A percentile compares a stretch with the other conserved stretches of the same genome.
These are phyloP conservation scores for Oryza officinalis DNA, from an alignment of 176 grass and related monocot genomes.

Conservation along the genomic window DNA sequence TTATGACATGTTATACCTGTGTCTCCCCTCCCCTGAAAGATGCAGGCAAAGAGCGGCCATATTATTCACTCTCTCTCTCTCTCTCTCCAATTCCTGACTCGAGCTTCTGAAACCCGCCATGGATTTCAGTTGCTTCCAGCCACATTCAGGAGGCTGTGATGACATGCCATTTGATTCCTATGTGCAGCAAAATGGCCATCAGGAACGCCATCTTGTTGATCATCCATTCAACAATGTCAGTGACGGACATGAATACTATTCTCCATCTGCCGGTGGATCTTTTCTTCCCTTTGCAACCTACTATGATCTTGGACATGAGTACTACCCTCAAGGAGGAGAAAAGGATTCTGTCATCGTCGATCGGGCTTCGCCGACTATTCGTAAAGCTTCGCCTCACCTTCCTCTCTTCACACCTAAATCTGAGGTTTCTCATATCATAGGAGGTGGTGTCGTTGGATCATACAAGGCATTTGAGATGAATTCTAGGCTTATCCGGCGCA, in stretches of 20 bases:
- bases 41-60: conserved; percentile 10
- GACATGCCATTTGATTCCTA: conserved; percentile 37
- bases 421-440: conserved; percentile 35
- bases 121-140: conserved; percentile 58
- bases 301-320: conserved; percentile 7
- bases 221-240: conserved; percentile 18
- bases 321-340: neutral
- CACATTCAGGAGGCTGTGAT: conserved; percentile 18
- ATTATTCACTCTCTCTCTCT: neutral
- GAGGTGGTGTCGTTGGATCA: conserved; percentile 12
- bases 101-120: conserved; percentile 40
- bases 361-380: neutral
- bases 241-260: neutral
- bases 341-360: neutral
- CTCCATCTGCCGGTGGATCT: neutral
- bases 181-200: conserved; percentile 25
- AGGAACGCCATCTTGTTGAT: conserved; percentile 30
- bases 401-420: conserved; percentile 41
- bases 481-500: conserved; percentile 30
- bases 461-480: conserved; percentile 24
- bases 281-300: conserved; percentile 22
- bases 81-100: neutral
- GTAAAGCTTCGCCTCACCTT: neutral
- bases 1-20: neutral
- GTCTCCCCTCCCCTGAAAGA: conserved; percentile 36